Evolutionary conservation across 495 filamentous ascomycete species (phyloP), one percentile per base, ranked within the genome.

Genomic region (Jackrogersella minutella): DNA sequence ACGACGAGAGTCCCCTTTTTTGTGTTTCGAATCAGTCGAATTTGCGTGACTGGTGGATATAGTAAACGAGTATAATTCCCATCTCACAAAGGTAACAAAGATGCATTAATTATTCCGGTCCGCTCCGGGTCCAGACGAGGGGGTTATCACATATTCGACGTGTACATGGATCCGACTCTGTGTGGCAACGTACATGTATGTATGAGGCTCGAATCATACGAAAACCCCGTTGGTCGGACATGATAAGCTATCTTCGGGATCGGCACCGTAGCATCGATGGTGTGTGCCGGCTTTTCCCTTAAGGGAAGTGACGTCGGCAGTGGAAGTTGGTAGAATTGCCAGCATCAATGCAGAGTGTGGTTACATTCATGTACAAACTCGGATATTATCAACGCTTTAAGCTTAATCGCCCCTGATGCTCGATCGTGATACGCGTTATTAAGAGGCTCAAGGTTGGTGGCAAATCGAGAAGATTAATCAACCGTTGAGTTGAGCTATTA

Each of bases 281-380:
- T 52, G 24, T 36, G 49, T 36, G 16, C 31, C 31, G 49, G 31
- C 22, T 52, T 52, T 52, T 14, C 30, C 49, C 36, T 22, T 52
- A 34, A 28, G 44, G 30, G 44, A 49, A 28, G 44, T 49, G 44
- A 49, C 24, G 26, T 49, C 26, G 44, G 41, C 41, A 49, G 1
- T 49, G 44, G 24, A 9, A 7, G 43, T 21, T 49, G 44, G 33
- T 40, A 33, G 44, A 33, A 50, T 55, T n/a, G 16, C 33, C 33
- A 10, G 11, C 11, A 2, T 5, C 16, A 7, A 31, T 52, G 43
- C 41, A 33, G 43, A 21, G n/a, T 51, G 21, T 19, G 56, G 44
- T 64, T 58, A 39, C 46, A 64, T 64, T 39, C 16, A 14, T n/a
- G 17, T 28, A 44, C 53, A n/a, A 51, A 64, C 13, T 47, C 39